phyloP scores from a whole-genome alignment of 2,329 filamentous ascomycete species.

The Phialemoniopsis sp. region DNA sequence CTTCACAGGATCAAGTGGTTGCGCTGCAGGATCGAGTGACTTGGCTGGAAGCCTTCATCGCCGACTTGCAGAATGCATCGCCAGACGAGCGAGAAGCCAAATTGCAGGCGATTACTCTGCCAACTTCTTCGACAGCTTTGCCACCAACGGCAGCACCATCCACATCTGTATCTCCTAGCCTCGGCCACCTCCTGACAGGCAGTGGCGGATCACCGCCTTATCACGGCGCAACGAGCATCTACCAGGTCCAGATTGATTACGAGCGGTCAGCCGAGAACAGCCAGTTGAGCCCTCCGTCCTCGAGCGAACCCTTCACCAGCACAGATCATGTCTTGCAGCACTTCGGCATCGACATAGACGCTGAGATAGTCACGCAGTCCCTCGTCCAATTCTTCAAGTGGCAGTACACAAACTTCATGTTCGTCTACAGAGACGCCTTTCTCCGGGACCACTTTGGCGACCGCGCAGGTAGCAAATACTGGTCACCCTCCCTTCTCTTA shows the following conservation, averaged over 20 bases:
- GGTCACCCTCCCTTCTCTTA: conserved; percentile 16
- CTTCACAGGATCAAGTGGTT: no score
- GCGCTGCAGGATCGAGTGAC: conserved; percentile 8
- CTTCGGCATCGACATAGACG: conserved; percentile 16
- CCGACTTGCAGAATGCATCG: conserved; percentile 4
- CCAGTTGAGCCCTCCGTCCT: background rate
- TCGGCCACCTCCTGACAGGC: background rate
- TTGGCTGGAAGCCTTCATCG: conserved; percentile 11
- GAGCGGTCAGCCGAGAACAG: background rate
- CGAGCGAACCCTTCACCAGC: conserved; percentile 6
- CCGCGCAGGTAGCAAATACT: conserved; percentile 15
- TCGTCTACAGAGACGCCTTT: conserved; percentile 22
- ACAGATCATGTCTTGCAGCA: conserved; percentile 12
- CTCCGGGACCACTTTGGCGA: conserved; percentile 16
- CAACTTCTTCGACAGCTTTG: no score
- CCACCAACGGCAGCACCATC: no score
- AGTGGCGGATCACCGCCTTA: conserved; percentile 11
- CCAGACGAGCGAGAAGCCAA: conserved; percentile 3
- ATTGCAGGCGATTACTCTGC: background rate
- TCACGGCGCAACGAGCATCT: conserved; percentile 18
- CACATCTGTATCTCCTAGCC: no score
- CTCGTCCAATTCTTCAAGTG: conserved; percentile 19
- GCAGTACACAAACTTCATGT: conserved; percentile 25
- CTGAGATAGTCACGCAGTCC: conserved; percentile 11
- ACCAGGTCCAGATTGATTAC: conserved; percentile 2